phyloP scores from a whole-genome alignment of 257 asterid genomes.

The Ophiorrhiza pumila region DNA sequence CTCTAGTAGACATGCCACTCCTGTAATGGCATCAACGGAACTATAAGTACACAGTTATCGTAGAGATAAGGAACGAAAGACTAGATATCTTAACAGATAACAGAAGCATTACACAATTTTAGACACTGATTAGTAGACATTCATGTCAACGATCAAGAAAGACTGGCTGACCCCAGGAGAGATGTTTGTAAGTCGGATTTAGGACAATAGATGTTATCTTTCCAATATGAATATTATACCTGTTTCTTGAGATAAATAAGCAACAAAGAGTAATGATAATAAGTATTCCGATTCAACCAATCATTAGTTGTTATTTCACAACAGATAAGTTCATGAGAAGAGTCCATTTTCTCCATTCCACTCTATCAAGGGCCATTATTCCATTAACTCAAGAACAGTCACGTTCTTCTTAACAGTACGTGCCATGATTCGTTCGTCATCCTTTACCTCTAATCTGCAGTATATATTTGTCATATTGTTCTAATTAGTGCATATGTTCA shows the following conservation, averaged over 20 bases:
- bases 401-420: background rate
- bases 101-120: background rate
- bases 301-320: background rate
- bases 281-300: background rate
- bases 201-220: background rate
- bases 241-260: background rate
- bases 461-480: background rate
- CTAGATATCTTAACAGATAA: background rate
- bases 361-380: background rate
- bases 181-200: background rate
- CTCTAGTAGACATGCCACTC: conserved; percentile 38
- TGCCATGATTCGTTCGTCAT: background rate
- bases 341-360: background rate
- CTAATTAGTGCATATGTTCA: background rate
- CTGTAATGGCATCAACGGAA: conserved; percentile 23
- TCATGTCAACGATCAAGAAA: background rate
- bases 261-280: background rate
- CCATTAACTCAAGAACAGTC: background rate
- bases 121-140: background rate
- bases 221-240: background rate
- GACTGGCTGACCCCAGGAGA: background rate
- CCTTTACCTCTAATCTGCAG: background rate
- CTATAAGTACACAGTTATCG: background rate
- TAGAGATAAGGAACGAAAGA: background rate
- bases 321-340: background rate